A percentile compares a stretch with the other conserved stretches of the same genome.
Evolutionary conservation across 306 rosid genomes (phyloP).

Genomic region (Amphicarpaea edgeworthii): DNA sequence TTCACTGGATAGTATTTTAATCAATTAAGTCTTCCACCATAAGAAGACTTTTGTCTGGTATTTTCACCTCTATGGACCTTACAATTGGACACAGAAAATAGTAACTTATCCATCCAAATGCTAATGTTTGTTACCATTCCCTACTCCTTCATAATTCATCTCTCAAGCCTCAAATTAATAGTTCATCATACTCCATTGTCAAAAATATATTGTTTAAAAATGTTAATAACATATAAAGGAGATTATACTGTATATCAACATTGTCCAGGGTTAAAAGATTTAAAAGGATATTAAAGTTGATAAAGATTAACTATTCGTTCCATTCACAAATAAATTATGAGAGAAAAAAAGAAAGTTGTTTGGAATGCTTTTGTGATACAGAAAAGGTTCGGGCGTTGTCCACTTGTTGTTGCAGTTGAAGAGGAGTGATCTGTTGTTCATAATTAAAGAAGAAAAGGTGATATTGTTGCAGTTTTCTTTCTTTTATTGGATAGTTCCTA

Average conservation of each 20-base stretch:
- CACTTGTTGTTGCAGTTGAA: constrained; percentile 2
- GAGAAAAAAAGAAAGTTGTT: background rate
- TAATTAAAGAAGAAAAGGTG: constrained; percentile 22
- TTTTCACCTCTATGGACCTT: background rate
- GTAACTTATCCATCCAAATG: background rate
- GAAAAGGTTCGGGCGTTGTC: constrained; percentile 7
- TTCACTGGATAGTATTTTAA: background rate
- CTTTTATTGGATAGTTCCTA: constrained; percentile 36
- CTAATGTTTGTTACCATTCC: background rate
- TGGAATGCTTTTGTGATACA: constrained; percentile 19
- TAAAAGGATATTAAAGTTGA: constrained; percentile 33
- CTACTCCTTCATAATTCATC: background rate
- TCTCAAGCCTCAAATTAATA: background rate
- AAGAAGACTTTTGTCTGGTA: background rate
- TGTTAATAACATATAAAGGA: constrained; percentile 2
- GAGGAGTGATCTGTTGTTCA: constrained; percentile 29
- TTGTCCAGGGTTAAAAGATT: background rate
- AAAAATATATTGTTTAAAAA: background rate
- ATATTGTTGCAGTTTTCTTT: constrained; percentile 14
- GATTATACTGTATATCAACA: background rate
- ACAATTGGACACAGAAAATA: background rate
- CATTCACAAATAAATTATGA: constrained; percentile 17
- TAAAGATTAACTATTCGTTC: constrained; percentile 25
- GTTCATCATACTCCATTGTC: background rate
- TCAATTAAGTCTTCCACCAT: background rate